A percentile compares a stretch with the other conserved stretches of the same genome.
These are phyloP conservation scores for Phytophthora hibernalis DNA, from an alignment of 352 stramenopile species.

Conservation along the genomic window DNA sequence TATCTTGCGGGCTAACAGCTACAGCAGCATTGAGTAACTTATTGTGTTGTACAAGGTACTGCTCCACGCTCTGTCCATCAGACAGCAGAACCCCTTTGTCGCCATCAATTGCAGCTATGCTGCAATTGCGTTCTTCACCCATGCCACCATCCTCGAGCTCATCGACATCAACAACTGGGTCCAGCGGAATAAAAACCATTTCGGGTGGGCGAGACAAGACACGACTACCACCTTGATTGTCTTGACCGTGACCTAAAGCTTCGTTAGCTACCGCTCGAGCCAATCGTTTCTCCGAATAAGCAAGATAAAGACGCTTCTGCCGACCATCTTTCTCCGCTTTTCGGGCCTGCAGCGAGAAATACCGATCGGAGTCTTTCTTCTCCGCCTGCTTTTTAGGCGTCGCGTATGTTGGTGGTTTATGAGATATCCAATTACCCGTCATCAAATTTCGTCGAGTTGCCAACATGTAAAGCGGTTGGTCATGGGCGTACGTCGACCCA, in stretches of 20 bases:
- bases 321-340: constrained; percentile 46
- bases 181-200: constrained; percentile 70
- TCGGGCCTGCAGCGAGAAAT: constrained; percentile 61
- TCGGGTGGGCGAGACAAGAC: constrained; percentile 24
- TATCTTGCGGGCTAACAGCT: constrained; percentile 44
- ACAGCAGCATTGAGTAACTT: constrained; percentile 58
- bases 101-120: constrained; percentile 10
- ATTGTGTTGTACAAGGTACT: constrained; percentile 61
- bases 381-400: background rate
- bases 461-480: constrained; percentile 70
- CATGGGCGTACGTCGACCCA: constrained; percentile 67
- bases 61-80: constrained; percentile 71
- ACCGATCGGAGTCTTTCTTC: constrained; percentile 37
- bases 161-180: constrained; percentile 48
- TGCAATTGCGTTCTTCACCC: background rate
- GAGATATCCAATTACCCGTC: constrained; percentile 51
- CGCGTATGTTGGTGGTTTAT: constrained; percentile 17
- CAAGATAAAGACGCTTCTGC: constrained; percentile 64
- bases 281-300: constrained; percentile 72
- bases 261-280: constrained; percentile 14
- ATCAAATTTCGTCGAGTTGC: constrained; percentile 55
- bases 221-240: background rate
- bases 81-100: constrained; percentile 52
- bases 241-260: constrained; percentile 2
- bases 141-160: constrained; percentile 1